Percentiles rank a stretch among this genome's conserved stretches.
phyloP scores from a whole-genome alignment of 225 moss, liverwort and hornwort species.

The Polytrichum formosum region DNA sequence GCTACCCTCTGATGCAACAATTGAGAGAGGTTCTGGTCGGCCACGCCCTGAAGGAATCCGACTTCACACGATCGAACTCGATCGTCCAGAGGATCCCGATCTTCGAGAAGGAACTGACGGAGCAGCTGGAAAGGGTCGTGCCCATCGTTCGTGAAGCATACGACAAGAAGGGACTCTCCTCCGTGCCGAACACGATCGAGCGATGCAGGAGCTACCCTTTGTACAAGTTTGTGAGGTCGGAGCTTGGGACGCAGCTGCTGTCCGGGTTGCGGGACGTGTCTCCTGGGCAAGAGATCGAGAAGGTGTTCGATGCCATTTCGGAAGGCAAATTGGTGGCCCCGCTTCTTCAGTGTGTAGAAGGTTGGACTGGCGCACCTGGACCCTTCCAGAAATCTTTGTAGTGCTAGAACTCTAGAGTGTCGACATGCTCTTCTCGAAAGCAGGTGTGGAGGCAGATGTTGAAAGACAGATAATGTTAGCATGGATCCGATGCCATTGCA shows the following conservation, averaged over 20 bases:
- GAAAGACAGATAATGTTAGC: too few relatives aligned
- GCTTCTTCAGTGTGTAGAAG: conserved; percentile 42
- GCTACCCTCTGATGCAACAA: conserved; percentile 66
- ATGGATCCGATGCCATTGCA: too few relatives aligned
- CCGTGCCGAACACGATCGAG: conserved; percentile 19
- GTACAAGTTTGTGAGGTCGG: conserved; percentile 30
- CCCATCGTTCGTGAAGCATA: conserved; percentile 14
- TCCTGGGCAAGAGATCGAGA: conserved; percentile 40
- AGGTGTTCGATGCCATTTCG: conserved; percentile 35
- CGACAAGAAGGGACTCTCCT: conserved; percentile 7
- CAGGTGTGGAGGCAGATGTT: too few relatives aligned
- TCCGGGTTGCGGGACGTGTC: conserved; percentile 22
- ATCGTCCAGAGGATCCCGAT: conserved; percentile 25
- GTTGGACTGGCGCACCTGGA: conserved; percentile 59
- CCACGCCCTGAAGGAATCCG: conserved; percentile 30
- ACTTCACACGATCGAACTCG: conserved; percentile 39
- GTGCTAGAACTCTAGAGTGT: too few relatives aligned
- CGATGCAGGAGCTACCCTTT: conserved; percentile 39
- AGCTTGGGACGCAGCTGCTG: conserved; percentile 26
- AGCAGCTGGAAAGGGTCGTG: conserved; percentile 16
- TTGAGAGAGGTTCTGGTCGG: conserved; percentile 50
- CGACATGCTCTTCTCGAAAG: too few relatives aligned
- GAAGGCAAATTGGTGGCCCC: conserved; percentile 33
- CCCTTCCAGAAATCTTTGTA: conserved; percentile 14
- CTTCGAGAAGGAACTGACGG: conserved; percentile 35